phyloP scores from a whole-genome alignment of 2,329 filamentous ascomycete species.

The Eurotiales sp. region DNA sequence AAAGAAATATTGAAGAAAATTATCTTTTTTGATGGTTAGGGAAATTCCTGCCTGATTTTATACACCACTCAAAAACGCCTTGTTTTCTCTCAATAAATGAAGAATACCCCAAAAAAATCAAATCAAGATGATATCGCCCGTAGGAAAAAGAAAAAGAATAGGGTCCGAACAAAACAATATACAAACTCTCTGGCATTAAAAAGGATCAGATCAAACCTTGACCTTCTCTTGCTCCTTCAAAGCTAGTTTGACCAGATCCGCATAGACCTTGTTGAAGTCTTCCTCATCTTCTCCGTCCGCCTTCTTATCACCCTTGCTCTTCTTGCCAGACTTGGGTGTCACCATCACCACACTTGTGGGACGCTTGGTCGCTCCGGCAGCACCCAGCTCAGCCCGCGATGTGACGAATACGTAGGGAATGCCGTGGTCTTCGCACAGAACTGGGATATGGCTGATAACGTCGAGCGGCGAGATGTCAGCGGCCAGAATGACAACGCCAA shows the following conservation, averaged over 20 bases:
- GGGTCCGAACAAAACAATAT: constrained; percentile 23
- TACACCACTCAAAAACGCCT: constrained; percentile 28
- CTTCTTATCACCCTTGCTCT: constrained; percentile 51
- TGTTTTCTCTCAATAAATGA: neutral
- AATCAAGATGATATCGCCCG: constrained; percentile 15
- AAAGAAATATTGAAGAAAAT: constrained; percentile 15
- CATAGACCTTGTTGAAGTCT: constrained; percentile 52
- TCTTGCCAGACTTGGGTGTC: constrained; percentile 47
- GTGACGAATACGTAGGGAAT: constrained; percentile 95
- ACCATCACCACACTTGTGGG: constrained; percentile 96
- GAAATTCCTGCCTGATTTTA: constrained; percentile 33
- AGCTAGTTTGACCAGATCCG: constrained; percentile 56
- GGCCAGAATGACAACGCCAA: constrained; percentile 81
- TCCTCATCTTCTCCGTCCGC: constrained; percentile 34
- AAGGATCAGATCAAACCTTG: constrained; percentile 41
- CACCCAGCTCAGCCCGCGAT: constrained; percentile 87
- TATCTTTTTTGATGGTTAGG: constrained; percentile 21
- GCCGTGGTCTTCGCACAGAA: constrained; percentile 96
- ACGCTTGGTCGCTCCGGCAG: constrained; percentile 89
- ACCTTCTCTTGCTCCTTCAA: constrained; percentile 57
- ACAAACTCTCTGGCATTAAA: neutral
- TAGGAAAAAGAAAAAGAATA: constrained; percentile 18
- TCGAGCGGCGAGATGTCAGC: constrained; percentile 98
- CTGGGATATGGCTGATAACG: constrained; percentile 95
- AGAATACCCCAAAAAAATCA: constrained; percentile 2